phyloP scores from a whole-genome alignment of 257 asterid genomes.

The Scutellaria galericulata region DNA sequence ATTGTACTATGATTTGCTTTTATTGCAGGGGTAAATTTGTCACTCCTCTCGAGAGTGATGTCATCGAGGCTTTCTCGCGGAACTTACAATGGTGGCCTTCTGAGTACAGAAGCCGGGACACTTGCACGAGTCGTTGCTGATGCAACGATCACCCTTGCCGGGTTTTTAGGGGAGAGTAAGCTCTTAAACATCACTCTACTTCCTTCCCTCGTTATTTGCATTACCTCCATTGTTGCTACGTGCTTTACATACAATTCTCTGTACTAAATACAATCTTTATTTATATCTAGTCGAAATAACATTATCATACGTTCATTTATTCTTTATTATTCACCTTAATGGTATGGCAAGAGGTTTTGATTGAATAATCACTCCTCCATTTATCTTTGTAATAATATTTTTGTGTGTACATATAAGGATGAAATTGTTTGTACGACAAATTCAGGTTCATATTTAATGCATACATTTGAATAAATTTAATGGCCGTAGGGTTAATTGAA shows the following conservation, averaged over 20 bases:
- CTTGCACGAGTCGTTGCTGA: slow-evolving; percentile 90
- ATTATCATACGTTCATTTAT: not conserved
- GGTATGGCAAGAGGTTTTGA: not conserved
- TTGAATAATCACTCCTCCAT: no score
- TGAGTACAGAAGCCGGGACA: slow-evolving; percentile 94
- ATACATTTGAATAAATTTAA: no score
- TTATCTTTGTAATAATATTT: no score
- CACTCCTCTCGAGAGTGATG: slow-evolving; percentile 94
- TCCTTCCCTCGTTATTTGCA: slow-evolving; percentile 77
- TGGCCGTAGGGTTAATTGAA: no score
- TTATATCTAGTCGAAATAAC: not conserved
- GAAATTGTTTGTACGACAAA: no score
- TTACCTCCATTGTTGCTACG: slow-evolving; percentile 77
- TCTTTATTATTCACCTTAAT: not conserved
- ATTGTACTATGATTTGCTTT: not conserved
- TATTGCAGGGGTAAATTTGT: slow-evolving; percentile 73
- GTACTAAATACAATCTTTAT: slow-evolving; percentile 43
- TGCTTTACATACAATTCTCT: slow-evolving; percentile 78
- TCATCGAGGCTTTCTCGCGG: slow-evolving; percentile 96
- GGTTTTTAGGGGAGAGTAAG: slow-evolving; percentile 69
- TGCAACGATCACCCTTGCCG: slow-evolving; percentile 81
- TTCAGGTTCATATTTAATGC: no score
- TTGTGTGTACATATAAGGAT: no score
- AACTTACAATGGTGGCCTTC: slow-evolving; percentile 86
- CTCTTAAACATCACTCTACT: slow-evolving; percentile 77